These are phyloP conservation scores for Xylaria acuta DNA, from an alignment of 495 filamentous ascomycete genomes.

Conservation along the genomic window DNA sequence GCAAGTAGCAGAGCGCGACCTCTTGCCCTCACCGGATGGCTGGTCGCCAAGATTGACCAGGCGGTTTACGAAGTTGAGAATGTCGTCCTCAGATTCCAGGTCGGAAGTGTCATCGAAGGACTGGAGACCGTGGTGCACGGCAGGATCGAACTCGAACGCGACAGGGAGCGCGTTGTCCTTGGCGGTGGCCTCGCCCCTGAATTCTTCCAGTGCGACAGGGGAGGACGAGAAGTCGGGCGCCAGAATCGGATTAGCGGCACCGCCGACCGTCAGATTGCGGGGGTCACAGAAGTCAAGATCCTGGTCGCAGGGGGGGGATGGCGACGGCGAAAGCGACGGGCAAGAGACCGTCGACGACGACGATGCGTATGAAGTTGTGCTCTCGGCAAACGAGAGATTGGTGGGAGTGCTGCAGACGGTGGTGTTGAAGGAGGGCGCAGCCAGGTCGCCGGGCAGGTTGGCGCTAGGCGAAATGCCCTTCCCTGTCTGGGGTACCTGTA, in stretches of 20 bases:
- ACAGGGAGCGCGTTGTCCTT: constrained; percentile 59
- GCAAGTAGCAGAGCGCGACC: constrained; percentile 79
- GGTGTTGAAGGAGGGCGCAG: constrained; percentile 13
- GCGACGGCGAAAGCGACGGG: constrained; percentile 83
- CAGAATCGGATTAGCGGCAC: constrained; percentile 55
- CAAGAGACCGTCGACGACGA: constrained; percentile 56
- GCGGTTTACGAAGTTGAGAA: constrained; percentile 76
- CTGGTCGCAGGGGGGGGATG: constrained; percentile 70
- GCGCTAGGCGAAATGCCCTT: constrained; percentile 63
- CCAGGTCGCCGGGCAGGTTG: constrained; percentile 70
- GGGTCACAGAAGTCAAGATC: constrained; percentile 92
- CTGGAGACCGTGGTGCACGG: constrained; percentile 68
- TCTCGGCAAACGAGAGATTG: constrained; percentile 21
- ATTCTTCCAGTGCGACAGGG: constrained; percentile 65
- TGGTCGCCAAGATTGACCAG: constrained; percentile 70
- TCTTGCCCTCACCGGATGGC: constrained; percentile 67
- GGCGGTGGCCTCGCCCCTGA: constrained; percentile 62
- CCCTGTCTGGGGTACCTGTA: constrained; percentile 38
- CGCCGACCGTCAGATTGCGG: constrained; percentile 82
- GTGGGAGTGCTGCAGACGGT: constrained; percentile 38
- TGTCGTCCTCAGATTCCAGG: constrained; percentile 91
- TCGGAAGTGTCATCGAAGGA: constrained; percentile 87
- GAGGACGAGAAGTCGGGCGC: constrained; percentile 67
- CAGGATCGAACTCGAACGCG: constrained; percentile 59
- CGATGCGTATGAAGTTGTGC: constrained; percentile 16